Conservation (phyloP, 1,284 basidiomycete species). For the Lentinus polychrous region DNA sequence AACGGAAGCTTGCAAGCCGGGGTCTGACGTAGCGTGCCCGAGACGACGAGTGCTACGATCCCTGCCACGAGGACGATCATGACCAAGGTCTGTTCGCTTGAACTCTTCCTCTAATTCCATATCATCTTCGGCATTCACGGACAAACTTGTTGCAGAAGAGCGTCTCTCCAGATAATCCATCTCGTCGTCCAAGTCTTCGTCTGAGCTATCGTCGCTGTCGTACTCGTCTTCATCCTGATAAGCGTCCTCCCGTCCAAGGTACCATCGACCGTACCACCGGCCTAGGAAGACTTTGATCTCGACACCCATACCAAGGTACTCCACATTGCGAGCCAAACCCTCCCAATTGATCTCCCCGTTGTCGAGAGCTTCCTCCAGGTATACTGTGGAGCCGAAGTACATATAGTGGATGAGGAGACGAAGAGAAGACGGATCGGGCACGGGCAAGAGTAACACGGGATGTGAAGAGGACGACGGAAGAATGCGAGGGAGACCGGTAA, state of each 20-base stretch:
- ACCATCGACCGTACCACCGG: constrained; percentile 55
- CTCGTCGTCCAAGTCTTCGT: constrained; percentile 21
- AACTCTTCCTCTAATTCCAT: constrained; percentile 28
- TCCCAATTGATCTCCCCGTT: constrained; percentile 64
- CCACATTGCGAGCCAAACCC: constrained; percentile 73
- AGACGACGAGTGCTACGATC: constrained; percentile 21
- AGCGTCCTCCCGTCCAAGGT: constrained; percentile 29
- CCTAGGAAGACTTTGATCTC: constrained; percentile 67
- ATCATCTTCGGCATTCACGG: constrained; percentile 26
- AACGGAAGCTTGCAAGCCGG: constrained; percentile 14
- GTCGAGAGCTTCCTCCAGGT: constrained; percentile 55
- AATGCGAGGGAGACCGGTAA: constrained; percentile 52
- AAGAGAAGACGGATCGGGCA: constrained; percentile 69
- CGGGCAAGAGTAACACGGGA: constrained; percentile 65
- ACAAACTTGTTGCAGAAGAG: constrained; percentile 19
- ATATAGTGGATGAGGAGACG: constrained; percentile 71
- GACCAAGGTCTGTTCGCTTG: constrained; percentile 13
- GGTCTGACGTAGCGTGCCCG: constrained; percentile 29
- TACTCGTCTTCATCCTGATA: constrained; percentile 10
- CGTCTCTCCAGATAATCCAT: constrained; percentile 16
- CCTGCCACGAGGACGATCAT: constrained; percentile 23
- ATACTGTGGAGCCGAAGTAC: constrained; percentile 61
- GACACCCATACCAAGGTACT: constrained; percentile 63
- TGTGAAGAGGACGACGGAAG: constrained; percentile 55
- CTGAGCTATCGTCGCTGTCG: constrained; percentile 18